These are phyloP conservation scores for Plasmopara muralis DNA, from an alignment of 352 stramenopile species.

Conservation along the genomic window DNA sequence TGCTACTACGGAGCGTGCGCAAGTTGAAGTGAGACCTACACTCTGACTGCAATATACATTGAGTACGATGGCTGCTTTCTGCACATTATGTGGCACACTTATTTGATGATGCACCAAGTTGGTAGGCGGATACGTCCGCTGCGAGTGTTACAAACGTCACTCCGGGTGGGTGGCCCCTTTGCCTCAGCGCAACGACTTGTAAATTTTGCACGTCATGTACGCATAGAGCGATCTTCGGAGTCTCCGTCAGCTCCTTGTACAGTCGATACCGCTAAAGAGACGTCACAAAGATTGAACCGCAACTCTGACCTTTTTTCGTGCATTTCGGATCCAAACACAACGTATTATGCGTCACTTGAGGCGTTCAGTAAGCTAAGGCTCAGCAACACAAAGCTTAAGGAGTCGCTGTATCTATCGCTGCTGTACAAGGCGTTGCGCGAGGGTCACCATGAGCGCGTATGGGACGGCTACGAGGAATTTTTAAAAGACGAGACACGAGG, in stretches of 20 bases:
- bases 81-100: no score
- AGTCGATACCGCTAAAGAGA: neutral
- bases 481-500: slow-evolving; percentile 24
- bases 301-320: slow-evolving; percentile 2
- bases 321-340: slow-evolving; percentile 7
- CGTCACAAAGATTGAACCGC: neutral
- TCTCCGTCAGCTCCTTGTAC: neutral
- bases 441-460: slow-evolving; percentile 25
- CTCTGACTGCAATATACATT: slow-evolving; percentile 1
- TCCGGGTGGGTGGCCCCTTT: no score
- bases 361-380: slow-evolving; percentile 27
- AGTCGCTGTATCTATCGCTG: slow-evolving; percentile 47
- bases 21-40: slow-evolving; percentile 26
- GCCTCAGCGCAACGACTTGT: no score
- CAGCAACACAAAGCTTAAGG: slow-evolving; percentile 17
- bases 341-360: slow-evolving; percentile 26
- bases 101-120: no score
- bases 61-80: no score
- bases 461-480: slow-evolving; percentile 36
- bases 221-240: neutral
- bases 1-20: neutral
- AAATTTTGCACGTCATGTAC: no score
- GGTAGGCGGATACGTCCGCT: no score
- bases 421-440: slow-evolving; percentile 55
- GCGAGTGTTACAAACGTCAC: no score